Conservation (phyloP, 73 alveolate genomes). For the Urostyla sp. region DNA sequence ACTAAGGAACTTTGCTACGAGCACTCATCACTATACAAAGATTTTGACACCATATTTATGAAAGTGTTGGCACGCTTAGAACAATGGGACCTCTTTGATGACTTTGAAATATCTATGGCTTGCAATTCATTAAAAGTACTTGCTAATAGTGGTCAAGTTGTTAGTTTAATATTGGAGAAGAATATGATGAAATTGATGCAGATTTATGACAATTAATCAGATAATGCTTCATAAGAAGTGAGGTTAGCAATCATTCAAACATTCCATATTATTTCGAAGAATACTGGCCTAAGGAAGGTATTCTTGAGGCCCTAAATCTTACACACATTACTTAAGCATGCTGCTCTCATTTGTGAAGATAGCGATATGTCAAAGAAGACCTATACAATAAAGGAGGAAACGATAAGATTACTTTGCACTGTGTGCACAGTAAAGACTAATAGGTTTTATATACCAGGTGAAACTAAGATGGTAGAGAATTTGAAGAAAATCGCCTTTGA, state of each 20-base stretch:
- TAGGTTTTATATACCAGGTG: slow-evolving; percentile 56
- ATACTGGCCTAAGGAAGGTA: slow-evolving; percentile 43
- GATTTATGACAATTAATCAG: neutral
- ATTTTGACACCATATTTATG: slow-evolving; percentile 35
- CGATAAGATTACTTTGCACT: slow-evolving; percentile 5
- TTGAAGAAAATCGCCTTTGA: slow-evolving; percentile 28
- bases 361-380: slow-evolving; percentile 6
- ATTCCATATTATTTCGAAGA: slow-evolving; percentile 42
- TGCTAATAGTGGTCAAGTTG: slow-evolving; percentile 43
- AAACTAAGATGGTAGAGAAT: slow-evolving; percentile 43
- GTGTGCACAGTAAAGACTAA: slow-evolving; percentile 50
- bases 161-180: slow-evolving; percentile 5
- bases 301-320: slow-evolving; percentile 19
- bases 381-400: neutral
- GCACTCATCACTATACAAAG: slow-evolving; percentile 47
- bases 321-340: slow-evolving; percentile 17
- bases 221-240: slow-evolving; percentile 8
- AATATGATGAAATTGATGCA: slow-evolving; percentile 15
- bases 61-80: slow-evolving; percentile 36
- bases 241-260: slow-evolving; percentile 31
- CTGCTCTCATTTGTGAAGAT: slow-evolving; percentile 17
- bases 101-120: slow-evolving; percentile 18
- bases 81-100: slow-evolving; percentile 62
- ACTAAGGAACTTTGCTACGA: slow-evolving; percentile 38
- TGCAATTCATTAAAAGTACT: slow-evolving; percentile 26